These are phyloP conservation scores for Didymella segeticola DNA, from an alignment of 2,329 filamentous ascomycete genomes.

Conservation along the genomic window DNA sequence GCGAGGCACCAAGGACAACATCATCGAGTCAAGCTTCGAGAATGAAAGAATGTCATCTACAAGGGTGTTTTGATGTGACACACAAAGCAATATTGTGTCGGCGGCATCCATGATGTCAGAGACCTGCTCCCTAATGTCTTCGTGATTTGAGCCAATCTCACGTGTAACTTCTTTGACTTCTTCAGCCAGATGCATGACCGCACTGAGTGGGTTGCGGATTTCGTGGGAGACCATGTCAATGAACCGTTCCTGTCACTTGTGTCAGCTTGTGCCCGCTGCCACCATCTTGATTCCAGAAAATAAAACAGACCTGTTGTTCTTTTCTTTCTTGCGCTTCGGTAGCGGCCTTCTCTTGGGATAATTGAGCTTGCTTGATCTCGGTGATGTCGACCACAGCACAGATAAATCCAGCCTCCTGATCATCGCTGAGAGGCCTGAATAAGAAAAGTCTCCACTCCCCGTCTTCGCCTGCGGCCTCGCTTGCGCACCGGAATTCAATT, in stretches of 20 bases:
- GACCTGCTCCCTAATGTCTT: slow-evolving; percentile 28
- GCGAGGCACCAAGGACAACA: slow-evolving; percentile 47
- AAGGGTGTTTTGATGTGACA: slow-evolving; percentile 53
- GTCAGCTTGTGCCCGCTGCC: too few relatives aligned
- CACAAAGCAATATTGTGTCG: slow-evolving; percentile 53
- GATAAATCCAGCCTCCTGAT: slow-evolving; percentile 53
- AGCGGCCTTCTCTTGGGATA: slow-evolving; percentile 52
- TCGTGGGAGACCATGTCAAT: slow-evolving; percentile 56
- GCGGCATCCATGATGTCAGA: slow-evolving; percentile 45
- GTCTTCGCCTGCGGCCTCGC: slow-evolving; percentile 37
- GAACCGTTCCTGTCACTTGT: slow-evolving; percentile 56
- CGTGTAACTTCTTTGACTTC: slow-evolving; percentile 49
- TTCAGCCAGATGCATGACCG: slow-evolving; percentile 53
- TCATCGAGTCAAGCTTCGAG: slow-evolving; percentile 57
- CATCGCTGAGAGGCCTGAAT: slow-evolving; percentile 51
- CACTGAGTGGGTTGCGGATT: slow-evolving; percentile 48
- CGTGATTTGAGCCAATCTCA: slow-evolving; percentile 27
- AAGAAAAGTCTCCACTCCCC: slow-evolving; percentile 53
- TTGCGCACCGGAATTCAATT: slow-evolving; percentile 52
- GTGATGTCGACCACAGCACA: slow-evolving; percentile 57
- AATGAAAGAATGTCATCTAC: slow-evolving; percentile 58
- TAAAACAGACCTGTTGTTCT: too few relatives aligned
- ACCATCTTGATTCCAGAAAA: too few relatives aligned
- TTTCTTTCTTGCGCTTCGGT: slow-evolving; percentile 53
- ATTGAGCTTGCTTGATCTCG: slow-evolving; percentile 53